Percentiles rank a stretch among this genome's conserved stretches.
Conservation (phyloP, 306 rosid genomes). For the Cucumis cinereus region DNA sequence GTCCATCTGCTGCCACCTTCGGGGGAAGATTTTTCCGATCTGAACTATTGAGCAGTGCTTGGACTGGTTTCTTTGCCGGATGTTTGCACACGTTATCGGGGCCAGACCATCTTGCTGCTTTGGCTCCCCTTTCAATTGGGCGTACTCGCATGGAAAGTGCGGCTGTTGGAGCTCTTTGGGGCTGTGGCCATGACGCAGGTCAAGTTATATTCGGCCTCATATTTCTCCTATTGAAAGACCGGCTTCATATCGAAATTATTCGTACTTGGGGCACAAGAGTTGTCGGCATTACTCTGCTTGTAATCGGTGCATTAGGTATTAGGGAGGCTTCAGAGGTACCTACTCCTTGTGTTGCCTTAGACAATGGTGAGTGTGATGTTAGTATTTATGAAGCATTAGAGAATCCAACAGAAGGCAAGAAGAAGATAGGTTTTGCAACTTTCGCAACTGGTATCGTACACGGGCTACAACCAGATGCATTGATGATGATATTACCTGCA, state of each 20-base stretch:
- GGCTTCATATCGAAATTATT: constrained; percentile 71
- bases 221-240: constrained; percentile 73
- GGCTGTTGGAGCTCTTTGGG: constrained; percentile 96
- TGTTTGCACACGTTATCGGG: constrained; percentile 93
- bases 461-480: constrained; percentile 88
- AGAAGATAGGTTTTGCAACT: constrained; percentile 91
- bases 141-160: constrained; percentile 84
- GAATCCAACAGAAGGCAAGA: constrained; percentile 47
- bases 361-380: constrained; percentile 69
- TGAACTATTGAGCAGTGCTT: constrained; percentile 75
- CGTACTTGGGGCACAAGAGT: constrained; percentile 89
- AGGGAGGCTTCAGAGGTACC: constrained; percentile 81
- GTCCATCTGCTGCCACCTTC: constrained; percentile 35
- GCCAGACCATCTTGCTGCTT: constrained; percentile 94
- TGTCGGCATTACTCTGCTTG: constrained; percentile 69
- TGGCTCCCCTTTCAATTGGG: constrained; percentile 93
- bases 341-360: constrained; percentile 66
- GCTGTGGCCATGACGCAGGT: constrained; percentile 95
- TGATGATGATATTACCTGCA: constrained; percentile 95
- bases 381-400: constrained; percentile 38
- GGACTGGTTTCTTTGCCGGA: constrained; percentile 94
- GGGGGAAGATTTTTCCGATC: constrained; percentile 52
- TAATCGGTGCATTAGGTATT: constrained; percentile 85
- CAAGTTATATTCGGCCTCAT: constrained; percentile 74
- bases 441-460: constrained; percentile 89